Conservation (phyloP, 805 yeast species). For the Debaryomyces hansenii region DNA sequence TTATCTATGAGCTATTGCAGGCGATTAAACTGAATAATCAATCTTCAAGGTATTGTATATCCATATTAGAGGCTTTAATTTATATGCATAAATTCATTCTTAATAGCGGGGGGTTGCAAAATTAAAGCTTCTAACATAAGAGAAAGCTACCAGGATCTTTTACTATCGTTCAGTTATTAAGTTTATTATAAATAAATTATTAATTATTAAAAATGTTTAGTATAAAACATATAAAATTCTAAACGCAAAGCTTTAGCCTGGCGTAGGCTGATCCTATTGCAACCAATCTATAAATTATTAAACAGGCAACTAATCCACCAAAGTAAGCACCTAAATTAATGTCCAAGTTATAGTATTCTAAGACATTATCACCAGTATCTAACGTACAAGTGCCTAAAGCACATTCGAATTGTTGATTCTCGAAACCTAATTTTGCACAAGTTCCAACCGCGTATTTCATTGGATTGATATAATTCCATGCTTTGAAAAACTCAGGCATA, state of each 20-base stretch:
- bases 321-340: constrained; percentile 25
- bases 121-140: no score
- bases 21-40: no score
- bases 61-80: no score
- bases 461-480: constrained; percentile 76
- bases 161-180: no score
- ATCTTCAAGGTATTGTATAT: no score
- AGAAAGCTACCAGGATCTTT: no score
- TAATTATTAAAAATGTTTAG: not conserved
- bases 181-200: not conserved
- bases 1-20: no score
- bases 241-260: constrained; percentile 25
- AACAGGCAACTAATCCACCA: constrained; percentile 37
- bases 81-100: no score
- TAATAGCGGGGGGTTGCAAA: no score
- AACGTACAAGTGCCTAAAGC: constrained; percentile 18
- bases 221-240: not conserved
- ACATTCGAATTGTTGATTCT: constrained; percentile 53
- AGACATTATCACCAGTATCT: constrained; percentile 31
- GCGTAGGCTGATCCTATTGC: constrained; percentile 24
- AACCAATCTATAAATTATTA: constrained; percentile 32
- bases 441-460: constrained; percentile 67
- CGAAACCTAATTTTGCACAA: constrained; percentile 59
- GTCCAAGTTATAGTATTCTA: constrained; percentile 29
- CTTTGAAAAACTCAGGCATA: constrained; percentile 69